phyloP scores from a whole-genome alignment of 2,329 filamentous ascomycete genomes.

The Ambrosiella beaveri region DNA sequence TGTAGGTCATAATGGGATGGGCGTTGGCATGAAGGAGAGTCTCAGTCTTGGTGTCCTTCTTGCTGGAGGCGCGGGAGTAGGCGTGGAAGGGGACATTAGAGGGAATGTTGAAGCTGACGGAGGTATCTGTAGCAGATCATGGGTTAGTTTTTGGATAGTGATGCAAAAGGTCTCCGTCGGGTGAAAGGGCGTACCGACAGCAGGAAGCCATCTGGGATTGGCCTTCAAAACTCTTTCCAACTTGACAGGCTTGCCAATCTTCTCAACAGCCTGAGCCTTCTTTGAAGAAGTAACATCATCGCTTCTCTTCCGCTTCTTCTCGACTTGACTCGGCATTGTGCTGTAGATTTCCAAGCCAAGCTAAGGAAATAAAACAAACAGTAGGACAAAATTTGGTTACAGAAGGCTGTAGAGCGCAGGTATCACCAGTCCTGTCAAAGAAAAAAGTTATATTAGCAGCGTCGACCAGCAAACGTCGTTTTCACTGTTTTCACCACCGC shows the following conservation, averaged over 20 bases:
- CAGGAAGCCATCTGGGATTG: slow-evolving; percentile 6
- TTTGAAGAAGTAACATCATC: slow-evolving; percentile 6
- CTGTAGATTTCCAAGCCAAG: slow-evolving; percentile 17
- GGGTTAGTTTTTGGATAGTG: slow-evolving; percentile 14
- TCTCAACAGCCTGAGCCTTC: slow-evolving; percentile 20
- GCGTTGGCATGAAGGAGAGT: slow-evolving; percentile 40
- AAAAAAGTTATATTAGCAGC: neutral
- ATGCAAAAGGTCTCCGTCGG: neutral
- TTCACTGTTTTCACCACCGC: neutral
- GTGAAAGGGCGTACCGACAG: slow-evolving; percentile 6
- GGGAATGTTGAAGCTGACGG: slow-evolving; percentile 23
- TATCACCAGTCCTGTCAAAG: neutral
- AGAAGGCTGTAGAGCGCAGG: neutral
- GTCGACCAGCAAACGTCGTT: neutral
- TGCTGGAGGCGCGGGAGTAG: slow-evolving; percentile 24
- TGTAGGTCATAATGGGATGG: slow-evolving; percentile 43
- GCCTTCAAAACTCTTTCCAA: slow-evolving; percentile 16
- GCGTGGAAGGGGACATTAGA: slow-evolving; percentile 27
- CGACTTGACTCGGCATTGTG: slow-evolving; percentile 20
- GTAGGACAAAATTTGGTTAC: neutral
- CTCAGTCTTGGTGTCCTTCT: slow-evolving; percentile 27
- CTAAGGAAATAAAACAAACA: neutral
- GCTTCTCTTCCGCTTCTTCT: slow-evolving; percentile 36
- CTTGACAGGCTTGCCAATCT: slow-evolving; percentile 28
- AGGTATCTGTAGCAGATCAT: slow-evolving; percentile 18